These are phyloP conservation scores for Mortierella sp. DNA, from an alignment of 371 early-diverging fungal genomes.

Conservation along the genomic window DNA sequence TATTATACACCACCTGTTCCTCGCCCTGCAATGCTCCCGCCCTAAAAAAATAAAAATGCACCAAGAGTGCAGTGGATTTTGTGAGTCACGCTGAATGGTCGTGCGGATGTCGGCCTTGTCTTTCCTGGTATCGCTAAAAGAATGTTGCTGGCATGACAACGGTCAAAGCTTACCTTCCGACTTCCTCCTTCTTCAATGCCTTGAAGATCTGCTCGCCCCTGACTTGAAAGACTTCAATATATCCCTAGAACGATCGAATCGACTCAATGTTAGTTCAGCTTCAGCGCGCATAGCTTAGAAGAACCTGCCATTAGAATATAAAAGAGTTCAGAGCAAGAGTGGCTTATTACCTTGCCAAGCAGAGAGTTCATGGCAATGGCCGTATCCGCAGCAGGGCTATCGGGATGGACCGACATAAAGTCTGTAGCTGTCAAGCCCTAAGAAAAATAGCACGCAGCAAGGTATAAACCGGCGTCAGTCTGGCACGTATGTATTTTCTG, in stretches of 20 bases:
- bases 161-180: conserved; percentile 53
- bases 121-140: too few relatives aligned
- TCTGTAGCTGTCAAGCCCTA: conserved; percentile 45
- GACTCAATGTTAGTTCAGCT: too few relatives aligned
- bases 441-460: neutral
- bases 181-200: conserved; percentile 62
- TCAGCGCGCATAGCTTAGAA: too few relatives aligned
- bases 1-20: conserved; percentile 80
- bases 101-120: neutral
- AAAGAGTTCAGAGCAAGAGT: too few relatives aligned
- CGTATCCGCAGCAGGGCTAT: conserved; percentile 60
- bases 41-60: conserved; percentile 56
- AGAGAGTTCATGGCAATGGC: conserved; percentile 65
- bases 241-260: conserved; percentile 23
- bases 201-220: conserved; percentile 59
- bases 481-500: neutral
- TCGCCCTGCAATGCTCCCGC: conserved; percentile 57
- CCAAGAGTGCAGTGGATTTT: conserved; percentile 53
- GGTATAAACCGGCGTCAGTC: neutral
- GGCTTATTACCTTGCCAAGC: conserved; percentile 64
- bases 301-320: too few relatives aligned
- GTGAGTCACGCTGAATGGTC: neutral
- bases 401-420: conserved; percentile 36
- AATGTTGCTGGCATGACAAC: neutral
- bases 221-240: conserved; percentile 59